Percentiles rank a stretch among this genome's conserved stretches.
These are phyloP conservation scores for Monilinia polystroma DNA, from an alignment of 2,329 filamentous ascomycete species.

Conservation along the genomic window DNA sequence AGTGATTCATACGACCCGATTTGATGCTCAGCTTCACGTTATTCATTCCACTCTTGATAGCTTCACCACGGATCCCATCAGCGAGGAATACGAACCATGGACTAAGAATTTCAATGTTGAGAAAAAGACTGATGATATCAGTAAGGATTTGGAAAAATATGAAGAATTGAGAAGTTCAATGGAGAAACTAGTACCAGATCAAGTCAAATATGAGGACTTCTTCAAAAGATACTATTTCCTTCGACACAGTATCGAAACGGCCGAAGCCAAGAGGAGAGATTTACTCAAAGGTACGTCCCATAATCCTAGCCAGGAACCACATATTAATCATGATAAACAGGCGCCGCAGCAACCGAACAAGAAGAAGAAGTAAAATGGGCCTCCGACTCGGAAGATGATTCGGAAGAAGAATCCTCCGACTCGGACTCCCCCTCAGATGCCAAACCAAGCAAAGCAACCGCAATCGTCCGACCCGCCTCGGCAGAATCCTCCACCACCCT, in stretches of 20 bases:
- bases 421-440: not conserved
- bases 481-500: constrained; percentile 60
- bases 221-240: constrained; percentile 97
- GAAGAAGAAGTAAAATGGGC: constrained; percentile 71
- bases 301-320: not conserved
- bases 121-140: constrained; percentile 80
- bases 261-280: constrained; percentile 84
- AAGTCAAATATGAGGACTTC: constrained; percentile 84
- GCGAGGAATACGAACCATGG: constrained; percentile 74
- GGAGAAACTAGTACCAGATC: constrained; percentile 93
- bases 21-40: constrained; percentile 93
- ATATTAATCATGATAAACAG: constrained; percentile 23
- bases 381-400: constrained; percentile 68
- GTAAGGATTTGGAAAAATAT: constrained; percentile 79
- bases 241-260: constrained; percentile 86
- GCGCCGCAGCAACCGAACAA: constrained; percentile 55
- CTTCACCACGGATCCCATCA: constrained; percentile 78
- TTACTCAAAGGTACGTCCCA: constrained; percentile 74
- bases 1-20: constrained; percentile 89
- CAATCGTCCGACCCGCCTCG: constrained; percentile 45
- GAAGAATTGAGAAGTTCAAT: constrained; percentile 82
- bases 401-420: constrained; percentile 16
- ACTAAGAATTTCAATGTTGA: constrained; percentile 74
- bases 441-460: constrained; percentile 30
- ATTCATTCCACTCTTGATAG: constrained; percentile 83